Base-by-base conservation (phyloP, 352 stramenopile genomes). In the Stramenopiles sp. region DNA sequence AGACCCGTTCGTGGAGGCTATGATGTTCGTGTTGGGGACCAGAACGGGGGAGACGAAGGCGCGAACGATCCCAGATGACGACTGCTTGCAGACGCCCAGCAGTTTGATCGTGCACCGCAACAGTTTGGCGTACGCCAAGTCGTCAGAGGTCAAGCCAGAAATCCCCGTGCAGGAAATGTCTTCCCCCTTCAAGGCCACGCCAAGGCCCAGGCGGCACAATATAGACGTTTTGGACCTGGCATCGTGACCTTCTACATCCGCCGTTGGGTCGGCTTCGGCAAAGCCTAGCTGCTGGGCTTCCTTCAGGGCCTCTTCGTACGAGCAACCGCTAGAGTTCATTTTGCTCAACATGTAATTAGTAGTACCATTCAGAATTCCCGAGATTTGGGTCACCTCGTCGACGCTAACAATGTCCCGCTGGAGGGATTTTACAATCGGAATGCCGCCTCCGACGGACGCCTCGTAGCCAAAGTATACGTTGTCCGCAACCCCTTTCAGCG, bases 321-420 rank as follows among this genome's bases (percentile, higher is more conserved):
- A 90, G 6, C 88, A 86, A 34, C 89, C 89, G 77, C 93, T 88
- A 18, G 86, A 81, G 80, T 97, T 89, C 92, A 98, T 97, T 84
- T 96, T 97, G 68, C 88, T 94, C 49, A 98, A 80, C 88, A 98
- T 97, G 84, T 95, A 98, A 83, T 98, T 98, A 71, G 92, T 98
- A 2, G 92, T 97, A 63, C 93, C 93, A 81, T 98, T 98, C 84
- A 95, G 93, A 80, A 98, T 97, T 31, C 93, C 93, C 37, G 88
- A 88, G 75, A 97, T 86, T 76, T 92, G 86, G 4, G 73, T 2
- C 75, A 79, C 74, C 31, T 33, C 34, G 12, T 74, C 71, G 6
- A 35, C 69, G 1, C 2, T 35, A 6, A 74, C 43, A 63, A 74
- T 35, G 34, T 68, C 34, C 1, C 53, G 69, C 12, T 74, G 34